These are phyloP conservation scores for Perilla frutescens DNA, from an alignment of 257 asterid genomes.

Conservation along the genomic window DNA sequence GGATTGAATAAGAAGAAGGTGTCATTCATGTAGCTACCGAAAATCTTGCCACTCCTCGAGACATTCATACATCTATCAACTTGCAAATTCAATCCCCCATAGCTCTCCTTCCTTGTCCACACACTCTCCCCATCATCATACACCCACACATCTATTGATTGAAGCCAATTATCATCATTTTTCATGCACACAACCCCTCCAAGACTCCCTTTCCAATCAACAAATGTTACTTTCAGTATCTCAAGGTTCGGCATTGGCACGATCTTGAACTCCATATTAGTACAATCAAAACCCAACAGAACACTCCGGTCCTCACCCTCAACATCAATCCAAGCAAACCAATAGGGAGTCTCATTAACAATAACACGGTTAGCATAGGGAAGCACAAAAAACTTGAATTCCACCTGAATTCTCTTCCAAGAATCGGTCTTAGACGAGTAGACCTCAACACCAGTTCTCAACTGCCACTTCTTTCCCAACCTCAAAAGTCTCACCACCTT, in stretches of 20 bases:
- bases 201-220: slow-evolving; percentile 10
- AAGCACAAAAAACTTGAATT: neutral
- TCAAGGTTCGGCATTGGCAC: neutral
- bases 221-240: neutral
- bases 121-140: neutral
- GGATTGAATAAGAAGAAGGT: neutral
- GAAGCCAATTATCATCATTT: neutral
- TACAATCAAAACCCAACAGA: slow-evolving; percentile 17
- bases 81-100: neutral
- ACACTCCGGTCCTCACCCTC: neutral
- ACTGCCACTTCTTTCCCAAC: neutral
- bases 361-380: neutral
- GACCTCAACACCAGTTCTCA: neutral
- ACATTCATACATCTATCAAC: neutral
- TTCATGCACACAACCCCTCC: neutral
- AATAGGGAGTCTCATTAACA: slow-evolving; percentile 24
- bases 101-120: neutral
- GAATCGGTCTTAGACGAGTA: slow-evolving; percentile 19
- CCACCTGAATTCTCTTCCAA: slow-evolving; percentile 15
- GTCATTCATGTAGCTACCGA: neutral
- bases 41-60: neutral
- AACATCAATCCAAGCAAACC: slow-evolving; percentile 6
- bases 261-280: neutral
- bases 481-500: slow-evolving; percentile 24
- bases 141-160: neutral